phyloP scores from a whole-genome alignment of 2,329 filamentous ascomycete species.

The Aspergillus niger region DNA sequence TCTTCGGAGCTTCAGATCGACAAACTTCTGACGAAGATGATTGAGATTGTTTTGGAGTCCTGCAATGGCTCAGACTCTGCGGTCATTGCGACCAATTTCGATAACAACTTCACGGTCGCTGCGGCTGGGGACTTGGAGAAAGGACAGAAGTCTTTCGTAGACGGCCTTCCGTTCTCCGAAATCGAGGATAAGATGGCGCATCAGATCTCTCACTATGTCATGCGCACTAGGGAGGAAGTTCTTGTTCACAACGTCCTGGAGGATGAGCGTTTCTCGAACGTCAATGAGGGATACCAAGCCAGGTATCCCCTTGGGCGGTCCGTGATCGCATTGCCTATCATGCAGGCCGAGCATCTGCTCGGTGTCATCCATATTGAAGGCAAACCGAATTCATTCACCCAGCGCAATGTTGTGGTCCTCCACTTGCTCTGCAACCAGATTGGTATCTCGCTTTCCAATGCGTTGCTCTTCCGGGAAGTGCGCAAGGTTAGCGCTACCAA shows the following conservation, averaged over 20 bases:
- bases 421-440: conserved; percentile 66
- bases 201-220: conserved; percentile 63
- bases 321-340: conserved; percentile 64
- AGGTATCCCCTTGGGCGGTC: conserved; percentile 60
- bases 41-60: conserved; percentile 65
- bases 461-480: conserved; percentile 62
- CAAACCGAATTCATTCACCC: conserved; percentile 65
- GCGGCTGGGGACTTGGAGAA: conserved; percentile 61
- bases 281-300: conserved; percentile 58
- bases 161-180: conserved; percentile 59
- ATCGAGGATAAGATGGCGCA: conserved; percentile 61
- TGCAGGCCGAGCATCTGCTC: conserved; percentile 61
- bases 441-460: conserved; percentile 65
- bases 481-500: conserved; percentile 65
- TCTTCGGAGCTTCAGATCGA: conserved; percentile 67
- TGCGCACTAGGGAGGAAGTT: conserved; percentile 65
- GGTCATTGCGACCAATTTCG: conserved; percentile 62
- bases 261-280: conserved; percentile 66
- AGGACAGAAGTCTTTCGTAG: conserved; percentile 55
- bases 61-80: conserved; percentile 62
- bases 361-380: conserved; percentile 65
- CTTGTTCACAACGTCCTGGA: conserved; percentile 65
- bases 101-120: conserved; percentile 61
- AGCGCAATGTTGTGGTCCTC: conserved; percentile 56
- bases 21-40: conserved; percentile 63